Evolutionary conservation across 1,139 yeast genomes (phyloP), one percentile per base, ranked within the genome.

Genomic region (Candida frijolesensis): DNA sequence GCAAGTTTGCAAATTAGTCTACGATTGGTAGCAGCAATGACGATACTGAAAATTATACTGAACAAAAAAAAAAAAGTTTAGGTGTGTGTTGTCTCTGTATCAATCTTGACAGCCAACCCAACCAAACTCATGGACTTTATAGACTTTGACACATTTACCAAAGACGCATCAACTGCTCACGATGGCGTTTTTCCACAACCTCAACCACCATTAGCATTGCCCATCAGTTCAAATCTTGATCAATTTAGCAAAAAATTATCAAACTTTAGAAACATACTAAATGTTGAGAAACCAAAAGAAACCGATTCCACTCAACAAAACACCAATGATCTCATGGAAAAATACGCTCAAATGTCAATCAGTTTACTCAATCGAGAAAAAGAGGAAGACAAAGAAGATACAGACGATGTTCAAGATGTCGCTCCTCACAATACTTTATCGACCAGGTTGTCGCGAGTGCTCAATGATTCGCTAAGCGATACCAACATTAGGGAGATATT

Each of bases 381-480:
- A 4, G 35, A 44, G 8, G 35, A 29, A 15, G 50, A 42, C 2
- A 47, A 44, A 4, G 44, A 35, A 3, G 42, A 32, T 2, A 51
- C 35, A 1, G 48, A 47, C 2, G 48, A 44, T 3, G 46, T 27
- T 7, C 47, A 48, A 12, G 47, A 48, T 22, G 42, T 56, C 6
- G 30, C 18, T 30, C 27, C 44, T 45, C 42, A 42, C 19, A 60
- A 57, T 30, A 57, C 74, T 4, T 63, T 82, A 15, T 74, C 84
- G 0, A 63, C 70, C 4, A 74, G 84, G 55, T 66, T 83, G 38
- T 74, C 83, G 0, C 73, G 80, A 32, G 82, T 83, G 1, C 64
- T 82, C 53, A 82, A 79, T 56, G 72, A 72, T 40, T 73, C 76
- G 18, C 66, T 75, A 39, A 68, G 78, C 49, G 89, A 85, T 57